phyloP scores from a whole-genome alignment of 2,329 filamentous ascomycete genomes.

The Talaromyces atroroseus region DNA sequence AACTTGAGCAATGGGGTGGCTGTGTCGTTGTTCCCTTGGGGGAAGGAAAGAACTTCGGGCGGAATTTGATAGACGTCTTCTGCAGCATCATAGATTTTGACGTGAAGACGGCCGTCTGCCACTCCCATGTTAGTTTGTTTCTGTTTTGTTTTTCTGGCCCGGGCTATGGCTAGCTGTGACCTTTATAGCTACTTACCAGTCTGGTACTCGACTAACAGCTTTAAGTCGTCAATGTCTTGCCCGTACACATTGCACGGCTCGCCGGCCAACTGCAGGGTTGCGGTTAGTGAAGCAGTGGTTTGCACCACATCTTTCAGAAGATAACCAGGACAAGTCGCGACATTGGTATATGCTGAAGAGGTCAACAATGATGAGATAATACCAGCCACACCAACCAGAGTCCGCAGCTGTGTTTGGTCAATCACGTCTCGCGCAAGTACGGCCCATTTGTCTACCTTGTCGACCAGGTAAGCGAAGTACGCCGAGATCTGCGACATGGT shows the following conservation, averaged over 20 bases:
- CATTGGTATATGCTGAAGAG: neutral
- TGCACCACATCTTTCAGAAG: constrained; percentile 28
- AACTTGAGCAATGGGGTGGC: constrained; percentile 48
- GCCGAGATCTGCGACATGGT: constrained; percentile 5
- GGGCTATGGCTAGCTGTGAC: neutral
- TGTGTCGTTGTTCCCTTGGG: constrained; percentile 41
- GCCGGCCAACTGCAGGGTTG: constrained; percentile 65
- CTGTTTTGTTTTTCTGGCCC: neutral
- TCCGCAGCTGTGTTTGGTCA: constrained; percentile 7
- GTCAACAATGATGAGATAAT: constrained; percentile 6
- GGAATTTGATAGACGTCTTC: constrained; percentile 70
- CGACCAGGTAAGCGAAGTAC: constrained; percentile 1
- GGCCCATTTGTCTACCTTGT: constrained; percentile 4
- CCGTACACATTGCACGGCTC: constrained; percentile 58
- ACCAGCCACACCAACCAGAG: constrained; percentile 3
- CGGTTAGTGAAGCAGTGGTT: constrained; percentile 41
- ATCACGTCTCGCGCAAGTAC: constrained; percentile 5
- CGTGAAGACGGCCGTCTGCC: constrained; percentile 61
- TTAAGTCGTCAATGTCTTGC: constrained; percentile 51
- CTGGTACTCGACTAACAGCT: constrained; percentile 57
- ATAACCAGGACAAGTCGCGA: constrained; percentile 32
- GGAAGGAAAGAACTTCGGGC: constrained; percentile 60
- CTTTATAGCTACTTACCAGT: constrained; percentile 39
- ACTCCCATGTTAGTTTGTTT: neutral
- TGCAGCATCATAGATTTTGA: constrained; percentile 65